These are phyloP conservation scores for Gracilaria caudata DNA, from an alignment of 23 red algal genomes.

Conservation along the genomic window DNA sequence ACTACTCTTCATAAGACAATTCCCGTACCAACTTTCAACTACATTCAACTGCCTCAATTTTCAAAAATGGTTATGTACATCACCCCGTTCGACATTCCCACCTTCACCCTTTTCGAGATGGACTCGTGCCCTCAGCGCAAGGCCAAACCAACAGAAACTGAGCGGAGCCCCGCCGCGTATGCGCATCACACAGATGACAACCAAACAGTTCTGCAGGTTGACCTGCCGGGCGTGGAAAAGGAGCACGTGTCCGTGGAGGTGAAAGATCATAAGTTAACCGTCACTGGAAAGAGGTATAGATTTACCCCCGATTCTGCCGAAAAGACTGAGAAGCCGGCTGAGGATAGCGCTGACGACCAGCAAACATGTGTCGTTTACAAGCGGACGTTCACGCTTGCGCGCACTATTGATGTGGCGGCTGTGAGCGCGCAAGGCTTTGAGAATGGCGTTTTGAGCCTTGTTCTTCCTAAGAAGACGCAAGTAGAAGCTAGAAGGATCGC, in stretches of 20 bases:
- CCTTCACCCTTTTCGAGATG: not conserved
- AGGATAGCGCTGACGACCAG: not conserved
- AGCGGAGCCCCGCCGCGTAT: not conserved
- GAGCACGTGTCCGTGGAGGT: constrained; percentile 9
- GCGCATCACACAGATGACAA: not conserved
- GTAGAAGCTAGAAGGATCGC: not conserved
- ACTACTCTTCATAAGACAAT: not conserved
- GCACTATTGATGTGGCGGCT: not conserved
- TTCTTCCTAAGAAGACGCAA: not conserved
- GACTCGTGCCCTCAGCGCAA: not conserved
- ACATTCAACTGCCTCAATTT: not conserved
- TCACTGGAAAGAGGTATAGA: constrained; percentile 3
- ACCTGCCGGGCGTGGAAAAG: constrained; percentile 12
- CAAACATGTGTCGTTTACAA: not conserved
- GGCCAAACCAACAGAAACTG: not conserved
- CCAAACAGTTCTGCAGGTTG: not conserved
- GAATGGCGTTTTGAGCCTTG: not conserved
- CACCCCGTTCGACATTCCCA: not conserved
- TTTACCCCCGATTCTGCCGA: not conserved
- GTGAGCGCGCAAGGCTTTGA: constrained; percentile 5
- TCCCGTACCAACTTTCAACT: not conserved
- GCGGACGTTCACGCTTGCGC: constrained; percentile 2
- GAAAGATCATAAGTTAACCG: not conserved
- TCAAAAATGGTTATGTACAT: constrained; percentile 19
- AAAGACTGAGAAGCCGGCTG: not conserved